phyloP scores from a whole-genome alignment of 2,329 filamentous ascomycete genomes.

The Hypomyces rosellus region DNA sequence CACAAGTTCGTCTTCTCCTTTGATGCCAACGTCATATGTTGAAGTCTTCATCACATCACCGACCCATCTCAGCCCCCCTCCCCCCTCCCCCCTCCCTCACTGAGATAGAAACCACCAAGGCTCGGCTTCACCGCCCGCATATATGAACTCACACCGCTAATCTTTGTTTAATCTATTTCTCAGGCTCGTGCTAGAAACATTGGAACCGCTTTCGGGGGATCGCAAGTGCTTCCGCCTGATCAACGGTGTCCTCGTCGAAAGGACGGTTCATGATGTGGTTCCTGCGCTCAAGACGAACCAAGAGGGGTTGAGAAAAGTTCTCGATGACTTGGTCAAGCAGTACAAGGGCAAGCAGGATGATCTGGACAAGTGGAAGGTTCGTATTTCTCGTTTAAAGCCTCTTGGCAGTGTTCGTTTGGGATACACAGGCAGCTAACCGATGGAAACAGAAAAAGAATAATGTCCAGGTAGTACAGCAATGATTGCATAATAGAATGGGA shows the following conservation, averaged over 20 bases:
- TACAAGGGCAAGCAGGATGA: conserved; percentile 94
- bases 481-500: conserved; percentile 20
- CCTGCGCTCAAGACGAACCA: conserved; percentile 90
- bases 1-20: conserved; percentile 67
- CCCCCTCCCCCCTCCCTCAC: no score
- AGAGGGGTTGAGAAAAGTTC: conserved; percentile 86
- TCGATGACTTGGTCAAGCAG: conserved; percentile 92
- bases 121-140: conserved; percentile 30
- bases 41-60: neutral
- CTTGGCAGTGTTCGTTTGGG: neutral
- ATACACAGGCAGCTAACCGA: conserved; percentile 1
- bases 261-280: conserved; percentile 87
- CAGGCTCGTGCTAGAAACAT: conserved; percentile 89
- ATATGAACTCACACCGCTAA: conserved; percentile 16
- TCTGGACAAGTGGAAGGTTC: conserved; percentile 96
- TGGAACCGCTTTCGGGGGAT: conserved; percentile 72
- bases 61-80: neutral
- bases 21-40: neutral
- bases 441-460: conserved; percentile 74
- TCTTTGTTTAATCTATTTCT: conserved; percentile 11
- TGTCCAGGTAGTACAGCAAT: conserved; percentile 77
- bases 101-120: no score
- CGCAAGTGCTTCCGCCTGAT: conserved; percentile 99
- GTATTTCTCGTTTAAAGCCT: conserved; percentile 21
- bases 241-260: conserved; percentile 91